These are phyloP conservation scores for Tylopilus sp. DNA, from an alignment of 1,284 basidiomycete genomes.

Conservation along the genomic window DNA sequence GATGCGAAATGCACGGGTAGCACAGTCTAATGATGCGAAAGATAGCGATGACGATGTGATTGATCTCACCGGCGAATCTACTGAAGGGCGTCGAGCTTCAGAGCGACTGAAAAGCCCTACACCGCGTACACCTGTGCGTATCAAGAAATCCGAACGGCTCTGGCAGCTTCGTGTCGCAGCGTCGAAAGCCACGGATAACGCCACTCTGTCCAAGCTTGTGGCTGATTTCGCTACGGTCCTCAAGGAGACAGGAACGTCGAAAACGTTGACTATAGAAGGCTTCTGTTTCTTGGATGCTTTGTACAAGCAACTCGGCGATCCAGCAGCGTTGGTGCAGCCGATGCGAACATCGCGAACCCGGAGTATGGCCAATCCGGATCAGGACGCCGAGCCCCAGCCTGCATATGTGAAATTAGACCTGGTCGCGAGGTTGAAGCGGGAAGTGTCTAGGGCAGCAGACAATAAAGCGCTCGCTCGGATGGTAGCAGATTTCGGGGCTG, in stretches of 20 bases:
- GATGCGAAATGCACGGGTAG: slow-evolving; percentile 33
- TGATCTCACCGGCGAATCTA: slow-evolving; percentile 47
- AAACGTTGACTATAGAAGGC: slow-evolving; percentile 64
- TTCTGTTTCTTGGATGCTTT: slow-evolving; percentile 63
- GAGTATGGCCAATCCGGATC: slow-evolving; percentile 32
- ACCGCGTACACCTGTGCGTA: slow-evolving; percentile 33
- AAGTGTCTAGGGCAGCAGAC: slow-evolving; percentile 46
- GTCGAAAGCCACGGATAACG: slow-evolving; percentile 50
- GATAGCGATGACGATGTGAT: slow-evolving; percentile 35
- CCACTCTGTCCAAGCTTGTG: slow-evolving; percentile 47
- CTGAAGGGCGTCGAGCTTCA: slow-evolving; percentile 31
- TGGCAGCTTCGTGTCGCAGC: slow-evolving; percentile 42
- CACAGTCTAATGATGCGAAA: slow-evolving; percentile 33
- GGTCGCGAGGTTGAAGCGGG: slow-evolving; percentile 49
- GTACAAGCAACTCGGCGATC: slow-evolving; percentile 62
- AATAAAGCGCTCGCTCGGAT: slow-evolving; percentile 56
- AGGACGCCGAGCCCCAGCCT: slow-evolving; percentile 36
- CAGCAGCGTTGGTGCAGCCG: slow-evolving; percentile 53
- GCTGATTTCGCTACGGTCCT: slow-evolving; percentile 55
- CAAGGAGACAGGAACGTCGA: slow-evolving; percentile 58
- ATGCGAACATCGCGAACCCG: slow-evolving; percentile 46
- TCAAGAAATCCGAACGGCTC: slow-evolving; percentile 52
- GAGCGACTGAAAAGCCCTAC: slow-evolving; percentile 20
- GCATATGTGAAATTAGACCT: slow-evolving; percentile 52
- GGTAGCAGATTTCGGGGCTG: slow-evolving; percentile 61